phyloP scores from a whole-genome alignment of 1,284 basidiomycete species.

The Boletus subluridellus region DNA sequence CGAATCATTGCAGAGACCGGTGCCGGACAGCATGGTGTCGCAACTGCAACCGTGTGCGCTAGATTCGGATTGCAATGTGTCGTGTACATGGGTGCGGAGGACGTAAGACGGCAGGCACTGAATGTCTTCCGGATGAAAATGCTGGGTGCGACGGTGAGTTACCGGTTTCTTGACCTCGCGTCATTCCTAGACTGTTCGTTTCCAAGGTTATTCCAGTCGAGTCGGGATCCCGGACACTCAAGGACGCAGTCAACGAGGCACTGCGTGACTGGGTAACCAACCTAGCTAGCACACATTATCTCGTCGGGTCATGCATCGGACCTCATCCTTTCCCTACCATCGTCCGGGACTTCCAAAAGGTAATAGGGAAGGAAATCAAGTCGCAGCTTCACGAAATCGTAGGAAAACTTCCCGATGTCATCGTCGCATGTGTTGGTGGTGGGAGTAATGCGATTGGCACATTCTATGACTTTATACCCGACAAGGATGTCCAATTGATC shows the following conservation, averaged over 20 bases:
- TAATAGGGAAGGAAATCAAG: slow-evolving; percentile 96
- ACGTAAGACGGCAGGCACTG: slow-evolving; percentile 90
- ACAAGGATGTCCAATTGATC: slow-evolving; percentile 77
- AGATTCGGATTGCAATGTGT: slow-evolving; percentile 95
- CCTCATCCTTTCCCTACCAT: slow-evolving; percentile 99
- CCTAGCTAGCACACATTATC: slow-evolving; percentile 89
- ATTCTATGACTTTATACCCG: slow-evolving; percentile 91
- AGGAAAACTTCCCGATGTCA: slow-evolving; percentile 88
- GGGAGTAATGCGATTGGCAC: slow-evolving; percentile 97
- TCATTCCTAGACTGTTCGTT: background rate
- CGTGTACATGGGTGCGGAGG: slow-evolving; percentile 99
- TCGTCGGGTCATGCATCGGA: slow-evolving; percentile 95
- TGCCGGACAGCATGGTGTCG: slow-evolving; percentile 98
- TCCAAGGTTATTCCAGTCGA: slow-evolving; percentile 87
- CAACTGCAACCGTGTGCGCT: slow-evolving; percentile 96
- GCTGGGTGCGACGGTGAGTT: slow-evolving; percentile 82
- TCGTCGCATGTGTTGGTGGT: slow-evolving; percentile 97
- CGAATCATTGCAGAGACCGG: slow-evolving; percentile 99
- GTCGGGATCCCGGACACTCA: slow-evolving; percentile 92
- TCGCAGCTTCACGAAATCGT: slow-evolving; percentile 70
- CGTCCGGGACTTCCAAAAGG: slow-evolving; percentile 95
- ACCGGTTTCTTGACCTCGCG: background rate
- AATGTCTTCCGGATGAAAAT: slow-evolving; percentile 99
- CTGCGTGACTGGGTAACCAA: slow-evolving; percentile 99
- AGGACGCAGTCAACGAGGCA: slow-evolving; percentile 97